Evolutionary conservation across 2,329 filamentous ascomycete species (phyloP), one percentile per base, ranked within the genome.

Genomic region (Colletotrichum salicis): DNA sequence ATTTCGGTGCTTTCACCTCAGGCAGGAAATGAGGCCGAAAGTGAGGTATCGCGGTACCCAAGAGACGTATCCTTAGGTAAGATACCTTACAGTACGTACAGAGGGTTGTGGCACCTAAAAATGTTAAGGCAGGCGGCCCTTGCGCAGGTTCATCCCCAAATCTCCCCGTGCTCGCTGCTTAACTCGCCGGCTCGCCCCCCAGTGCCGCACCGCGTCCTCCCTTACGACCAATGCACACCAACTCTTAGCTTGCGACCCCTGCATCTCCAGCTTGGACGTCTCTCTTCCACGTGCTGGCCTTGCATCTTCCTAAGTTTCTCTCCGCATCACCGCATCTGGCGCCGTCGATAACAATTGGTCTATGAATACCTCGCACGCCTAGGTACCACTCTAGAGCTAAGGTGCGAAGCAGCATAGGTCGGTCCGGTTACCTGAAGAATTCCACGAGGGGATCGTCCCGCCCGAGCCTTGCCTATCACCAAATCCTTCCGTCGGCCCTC

Each of bases 261-360:
- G n/a, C 60, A 15, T 57, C 60, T 51, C 19, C 29, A 15, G 15
- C 19, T 24, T 54, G 27, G 37, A 31, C 19, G 13, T 31, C 33
- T 33, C 13, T 45, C 24, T 48, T 6, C 69, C 69, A 69, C 69
- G 64, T 71, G 69, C 58, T 51, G 65, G 22, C 27, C 27, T 33
- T 51, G 63, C 29, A 41, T 52, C 52, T 37, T 33, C 22, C 24
- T 4, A 22, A n/a, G 41, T 19, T 41, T 61, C 13, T 33, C 69
- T 68, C 68, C 31, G 41, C 68, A 66, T 57, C 60, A 37, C 29
- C 22, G 45, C 45, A n/a, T 5, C 29, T 54, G 45, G 15, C 45
- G 31, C 13, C 48, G 22, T 41, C 37, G 37, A 41, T 8, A 41
- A 41, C 15, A 41, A 8, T 33, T 19, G 27, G n/a, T 22, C 41